Base-by-base conservation (phyloP, 345 rosid genomes). In the Eucalyptus sp. region DNA sequence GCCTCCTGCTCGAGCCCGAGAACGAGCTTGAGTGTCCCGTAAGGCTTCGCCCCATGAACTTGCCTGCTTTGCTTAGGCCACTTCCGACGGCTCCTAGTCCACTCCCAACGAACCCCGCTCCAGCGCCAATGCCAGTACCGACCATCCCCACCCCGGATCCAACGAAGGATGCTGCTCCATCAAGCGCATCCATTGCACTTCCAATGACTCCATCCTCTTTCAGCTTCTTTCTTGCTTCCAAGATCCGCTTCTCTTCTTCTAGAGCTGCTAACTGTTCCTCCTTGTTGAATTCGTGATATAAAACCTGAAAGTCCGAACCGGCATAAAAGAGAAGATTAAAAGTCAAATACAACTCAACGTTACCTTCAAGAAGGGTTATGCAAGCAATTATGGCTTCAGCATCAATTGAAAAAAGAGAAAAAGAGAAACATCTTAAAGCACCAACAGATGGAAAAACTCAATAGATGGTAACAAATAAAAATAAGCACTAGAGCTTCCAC, bases 151-250 rank as follows among this genome's bases (percentile, higher is more conserved):
- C 97, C 22, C 96, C 95, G 2, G 95, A 92, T 48, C 90, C 94
- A 89, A 89, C 96, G 92, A 71, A 86, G 87, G 91, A 90, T 66
- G 90, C 97, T 50, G 99, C 98, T 87, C 95, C 98, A 50, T 94
- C 98, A 7, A 95, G 93, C 3, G 97, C 96, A 88, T 94, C 98
- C 97, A 95, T 92, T 6, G 98, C 96, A 92, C 99, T 96, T 71
- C 97, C 99, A 15, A 98, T 95, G 83, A 95, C 95, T 87, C 99
- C 99, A 8, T 95, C 97, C 87, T 95, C 99, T 91, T 97, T 98
- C 93, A 95, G 89, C 91, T 94, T 96, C 95, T 94, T 96, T 62
- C 95, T 96, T 83, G 91, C 91, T 91, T 97, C 99, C 52, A 96
- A 49, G 46, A 94, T 91, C 92, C 89, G 95, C 95, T 98, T 98